phyloP scores from a whole-genome alignment of 768 basidiomycete species.

The Russula dissimulans region DNA sequence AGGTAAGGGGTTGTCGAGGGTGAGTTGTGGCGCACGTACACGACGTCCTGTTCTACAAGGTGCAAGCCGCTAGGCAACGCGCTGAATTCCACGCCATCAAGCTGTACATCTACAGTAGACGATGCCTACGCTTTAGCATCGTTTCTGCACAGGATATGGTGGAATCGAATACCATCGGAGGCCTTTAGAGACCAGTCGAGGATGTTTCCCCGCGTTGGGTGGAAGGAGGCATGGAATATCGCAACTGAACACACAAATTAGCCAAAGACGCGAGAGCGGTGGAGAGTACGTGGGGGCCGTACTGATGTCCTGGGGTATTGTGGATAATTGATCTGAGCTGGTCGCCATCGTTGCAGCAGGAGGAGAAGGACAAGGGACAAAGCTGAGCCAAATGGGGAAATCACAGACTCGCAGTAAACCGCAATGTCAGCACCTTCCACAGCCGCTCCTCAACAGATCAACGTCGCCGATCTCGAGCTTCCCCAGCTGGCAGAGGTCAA shows the following conservation, averaged over 20 bases:
- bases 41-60: constrained; percentile 65
- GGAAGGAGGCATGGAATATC: constrained; percentile 78
- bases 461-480: constrained; percentile 74
- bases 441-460: constrained; percentile 54
- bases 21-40: constrained; percentile 39
- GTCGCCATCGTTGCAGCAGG: neutral
- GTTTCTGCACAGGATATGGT: neutral
- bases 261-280: neutral
- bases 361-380: no score
- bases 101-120: constrained; percentile 42
- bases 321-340: neutral
- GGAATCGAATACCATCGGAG: constrained; percentile 42
- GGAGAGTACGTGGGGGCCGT: neutral
- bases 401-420: neutral
- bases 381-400: neutral
- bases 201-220: constrained; percentile 71
- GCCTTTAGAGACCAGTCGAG: constrained; percentile 74
- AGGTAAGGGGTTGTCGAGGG: neutral
- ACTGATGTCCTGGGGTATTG: constrained; percentile 12
- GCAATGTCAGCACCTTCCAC: constrained; percentile 1
- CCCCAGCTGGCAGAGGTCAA: constrained; percentile 83
- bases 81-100: constrained; percentile 71
- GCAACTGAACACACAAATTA: constrained; percentile 41
- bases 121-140: neutral
- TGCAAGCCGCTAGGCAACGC: constrained; percentile 77